Evolutionary conservation across 139 green algal species (phyloP).

Genomic region (Desmodesmus armatus): DNA sequence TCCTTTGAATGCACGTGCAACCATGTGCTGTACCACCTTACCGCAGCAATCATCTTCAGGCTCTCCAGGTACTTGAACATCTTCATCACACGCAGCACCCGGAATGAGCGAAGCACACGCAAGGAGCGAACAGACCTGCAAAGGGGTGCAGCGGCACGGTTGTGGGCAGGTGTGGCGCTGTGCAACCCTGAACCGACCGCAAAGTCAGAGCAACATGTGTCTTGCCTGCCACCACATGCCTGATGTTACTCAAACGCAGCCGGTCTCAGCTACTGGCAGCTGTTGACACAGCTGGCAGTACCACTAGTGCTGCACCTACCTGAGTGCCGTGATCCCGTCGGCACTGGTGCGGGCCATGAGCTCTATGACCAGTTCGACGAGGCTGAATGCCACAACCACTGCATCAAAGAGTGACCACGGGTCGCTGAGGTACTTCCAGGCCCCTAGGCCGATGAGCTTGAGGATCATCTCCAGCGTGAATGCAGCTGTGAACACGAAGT

Average conservation of each 20-base stretch:
- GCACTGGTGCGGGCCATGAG: constrained; percentile 50
- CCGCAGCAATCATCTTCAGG: constrained; percentile 76
- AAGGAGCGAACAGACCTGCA: constrained; percentile 59
- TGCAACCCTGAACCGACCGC: too few relatives aligned
- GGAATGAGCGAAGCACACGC: constrained; percentile 72
- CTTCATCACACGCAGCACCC: constrained; percentile 83
- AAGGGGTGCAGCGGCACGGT: too few relatives aligned
- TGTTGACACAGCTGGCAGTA: too few relatives aligned
- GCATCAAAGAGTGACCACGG: constrained; percentile 85
- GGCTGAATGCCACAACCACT: constrained; percentile 66
- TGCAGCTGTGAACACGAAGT: constrained; percentile 72
- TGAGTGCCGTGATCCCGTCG: constrained; percentile 47
- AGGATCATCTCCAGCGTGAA: constrained; percentile 75
- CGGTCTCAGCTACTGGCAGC: too few relatives aligned
- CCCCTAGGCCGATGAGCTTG: constrained; percentile 76
- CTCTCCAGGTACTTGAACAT: constrained; percentile 77
- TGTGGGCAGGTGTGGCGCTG: too few relatives aligned
- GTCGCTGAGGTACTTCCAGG: constrained; percentile 70
- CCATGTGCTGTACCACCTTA: constrained; percentile 19
- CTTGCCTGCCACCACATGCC: too few relatives aligned
- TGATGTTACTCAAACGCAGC: too few relatives aligned
- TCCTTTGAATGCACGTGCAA: too few relatives aligned
- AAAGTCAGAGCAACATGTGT: too few relatives aligned
- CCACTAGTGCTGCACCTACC: too few relatives aligned
- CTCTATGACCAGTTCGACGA: constrained; percentile 47